Conservation (phyloP, 441 rosid species). For the Aleurites moluccanus region DNA sequence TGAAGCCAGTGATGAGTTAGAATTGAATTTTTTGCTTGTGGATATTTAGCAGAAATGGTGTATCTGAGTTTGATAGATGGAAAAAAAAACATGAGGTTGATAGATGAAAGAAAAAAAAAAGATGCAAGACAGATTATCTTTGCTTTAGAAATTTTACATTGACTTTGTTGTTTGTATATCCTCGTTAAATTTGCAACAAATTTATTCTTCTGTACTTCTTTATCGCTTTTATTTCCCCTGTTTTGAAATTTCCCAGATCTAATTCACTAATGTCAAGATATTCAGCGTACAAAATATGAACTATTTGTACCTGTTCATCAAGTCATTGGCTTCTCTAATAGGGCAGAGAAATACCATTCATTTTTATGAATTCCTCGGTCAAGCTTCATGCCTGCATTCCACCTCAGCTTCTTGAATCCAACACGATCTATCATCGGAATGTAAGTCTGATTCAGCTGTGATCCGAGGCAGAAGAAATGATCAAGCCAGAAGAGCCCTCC, state of each 20-base stretch:
- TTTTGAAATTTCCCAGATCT: too few species aligned
- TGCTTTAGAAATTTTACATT: neutral
- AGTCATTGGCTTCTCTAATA: conserved; percentile 51
- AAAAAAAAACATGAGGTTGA: too few species aligned
- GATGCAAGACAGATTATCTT: too few species aligned
- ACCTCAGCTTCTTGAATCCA: conserved; percentile 48
- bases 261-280: neutral
- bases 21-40: conserved; percentile 12
- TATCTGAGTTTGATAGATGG: neutral
- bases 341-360: conserved; percentile 53
- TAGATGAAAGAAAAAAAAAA: too few species aligned
- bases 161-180: neutral
- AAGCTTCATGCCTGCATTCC: conserved; percentile 44
- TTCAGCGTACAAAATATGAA: neutral
- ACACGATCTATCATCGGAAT: conserved; percentile 39
- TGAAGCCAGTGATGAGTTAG: neutral
- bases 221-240: neutral
- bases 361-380: conserved; percentile 36
- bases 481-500: conserved; percentile 63
- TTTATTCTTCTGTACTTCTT: neutral
- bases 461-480: conserved; percentile 49
- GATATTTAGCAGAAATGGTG: conserved; percentile 1
- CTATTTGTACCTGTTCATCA: conserved; percentile 11
- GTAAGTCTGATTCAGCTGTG: conserved; percentile 49
- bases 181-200: neutral